Evolutionary conservation across 179 eudicot genomes (phyloP), one percentile per base, ranked within the genome.

Genomic region (Amaranthus tricolor): DNA sequence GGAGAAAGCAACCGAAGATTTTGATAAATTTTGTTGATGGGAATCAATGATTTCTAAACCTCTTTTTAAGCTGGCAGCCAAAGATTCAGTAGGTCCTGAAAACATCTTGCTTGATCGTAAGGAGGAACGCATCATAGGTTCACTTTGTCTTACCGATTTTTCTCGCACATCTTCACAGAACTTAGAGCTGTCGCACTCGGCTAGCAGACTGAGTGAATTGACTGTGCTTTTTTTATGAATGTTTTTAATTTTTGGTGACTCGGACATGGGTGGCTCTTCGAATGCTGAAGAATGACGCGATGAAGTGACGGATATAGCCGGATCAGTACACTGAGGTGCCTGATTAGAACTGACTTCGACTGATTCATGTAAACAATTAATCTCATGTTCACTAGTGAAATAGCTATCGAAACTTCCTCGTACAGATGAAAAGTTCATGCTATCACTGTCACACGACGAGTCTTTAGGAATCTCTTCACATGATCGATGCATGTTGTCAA

Each of bases 11-110:
- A 85, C 88, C 14, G 89, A 79, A 44, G 93, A 80, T 71, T 77
- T 82, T 43, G 79, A 81, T 19, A 94, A 88, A 68, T 83, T 91
- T 74, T 81, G 80, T 74, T 90, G 91, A 78, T 90, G 98, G 76
- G 81, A 74, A 77, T 88, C 97, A 68, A 94, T 90, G 61, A 92
- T 86, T 80, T 92, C 87, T 72, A 90, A 74, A 62, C 99, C 99
- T 77, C 98, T 90, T 62, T 88, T 85, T 71, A 95, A 90, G 76
- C 99, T 95, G 69, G 93, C 95, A 61, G 93, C 99, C 81, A 95
- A 82, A 44, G 93, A 89, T 68, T 92, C 96, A 31, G 97, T 85
- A 70, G 96, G 84, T 72, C 95, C 93, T 6, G 91, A 71, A 77
- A 88, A 85, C 67, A 87, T 76, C 81, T 79, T 89, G 84, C 97